Evolutionary conservation across 345 rosid species (phyloP).

Genomic region (Cardamine chenopodiifolia): DNA sequence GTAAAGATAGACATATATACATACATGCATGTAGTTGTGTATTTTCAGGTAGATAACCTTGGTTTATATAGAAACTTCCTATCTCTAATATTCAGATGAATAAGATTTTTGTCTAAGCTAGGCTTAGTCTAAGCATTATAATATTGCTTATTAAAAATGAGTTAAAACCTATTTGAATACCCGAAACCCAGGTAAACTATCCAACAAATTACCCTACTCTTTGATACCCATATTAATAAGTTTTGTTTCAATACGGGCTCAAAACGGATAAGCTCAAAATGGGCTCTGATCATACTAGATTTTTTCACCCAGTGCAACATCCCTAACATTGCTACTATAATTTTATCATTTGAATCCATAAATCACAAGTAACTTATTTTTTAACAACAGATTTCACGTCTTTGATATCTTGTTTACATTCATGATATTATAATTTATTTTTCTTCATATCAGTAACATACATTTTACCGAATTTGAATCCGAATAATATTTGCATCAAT

Average conservation of each 20-base stretch:
- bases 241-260: too few species aligned
- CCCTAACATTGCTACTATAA: background rate
- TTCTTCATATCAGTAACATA: background rate
- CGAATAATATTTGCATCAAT: too few species aligned
- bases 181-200: too few species aligned
- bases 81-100: slow-evolving; percentile 2
- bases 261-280: too few species aligned
- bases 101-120: slow-evolving; percentile 6
- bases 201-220: too few species aligned
- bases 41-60: slow-evolving; percentile 43
- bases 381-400: background rate
- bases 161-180: too few species aligned
- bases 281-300: too few species aligned
- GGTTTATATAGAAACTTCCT: slow-evolving; percentile 1
- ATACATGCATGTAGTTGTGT: slow-evolving; percentile 34
- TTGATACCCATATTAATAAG: too few species aligned
- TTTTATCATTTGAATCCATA: background rate
- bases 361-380: background rate
- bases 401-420: background rate
- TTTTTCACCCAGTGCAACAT: too few species aligned
- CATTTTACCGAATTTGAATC: too few species aligned
- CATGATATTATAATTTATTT: background rate
- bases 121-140: too few species aligned
- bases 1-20: slow-evolving; percentile 2
- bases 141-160: too few species aligned